Evolutionary conservation across 1,139 yeast species (phyloP).

Genomic region (Taiozyma sp.): DNA sequence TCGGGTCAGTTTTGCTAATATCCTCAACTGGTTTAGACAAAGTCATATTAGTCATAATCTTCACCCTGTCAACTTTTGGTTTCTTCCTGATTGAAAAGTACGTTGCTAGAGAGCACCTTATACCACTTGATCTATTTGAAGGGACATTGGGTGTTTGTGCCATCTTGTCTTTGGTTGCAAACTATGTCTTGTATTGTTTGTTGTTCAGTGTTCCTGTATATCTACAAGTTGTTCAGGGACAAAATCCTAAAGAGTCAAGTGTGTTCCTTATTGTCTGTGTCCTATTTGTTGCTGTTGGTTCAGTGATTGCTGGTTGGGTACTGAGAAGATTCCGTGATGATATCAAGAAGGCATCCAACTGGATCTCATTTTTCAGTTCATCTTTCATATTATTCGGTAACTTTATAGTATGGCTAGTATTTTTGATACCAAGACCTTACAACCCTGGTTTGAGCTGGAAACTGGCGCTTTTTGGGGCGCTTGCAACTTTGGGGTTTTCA

Average conservation of each 20-base stretch:
- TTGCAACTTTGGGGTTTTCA: background rate
- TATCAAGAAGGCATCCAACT: conserved; percentile 15
- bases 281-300: conserved; percentile 43
- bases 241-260: conserved; percentile 45
- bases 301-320: conserved; percentile 49
- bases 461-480: background rate
- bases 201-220: conserved; percentile 52
- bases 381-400: conserved; percentile 19
- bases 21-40: conserved; percentile 17
- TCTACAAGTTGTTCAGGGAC: conserved; percentile 45
- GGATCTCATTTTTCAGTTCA: conserved; percentile 8
- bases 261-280: conserved; percentile 42
- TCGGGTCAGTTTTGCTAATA: conserved; percentile 27
- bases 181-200: conserved; percentile 41
- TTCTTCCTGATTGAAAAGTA: conserved; percentile 43
- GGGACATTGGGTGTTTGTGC: conserved; percentile 47
- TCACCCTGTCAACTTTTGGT: conserved; percentile 9
- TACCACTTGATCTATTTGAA: conserved; percentile 45
- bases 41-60: conserved; percentile 3
- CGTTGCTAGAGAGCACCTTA: conserved; percentile 47
- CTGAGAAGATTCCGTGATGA: conserved; percentile 25
- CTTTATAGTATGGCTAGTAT: conserved; percentile 24
- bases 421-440: conserved; percentile 9
- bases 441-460: background rate
- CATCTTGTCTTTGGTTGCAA: conserved; percentile 47